Evolutionary conservation across 179 eudicot species (phyloP).

Genomic region (Amaranthus tricolor): DNA sequence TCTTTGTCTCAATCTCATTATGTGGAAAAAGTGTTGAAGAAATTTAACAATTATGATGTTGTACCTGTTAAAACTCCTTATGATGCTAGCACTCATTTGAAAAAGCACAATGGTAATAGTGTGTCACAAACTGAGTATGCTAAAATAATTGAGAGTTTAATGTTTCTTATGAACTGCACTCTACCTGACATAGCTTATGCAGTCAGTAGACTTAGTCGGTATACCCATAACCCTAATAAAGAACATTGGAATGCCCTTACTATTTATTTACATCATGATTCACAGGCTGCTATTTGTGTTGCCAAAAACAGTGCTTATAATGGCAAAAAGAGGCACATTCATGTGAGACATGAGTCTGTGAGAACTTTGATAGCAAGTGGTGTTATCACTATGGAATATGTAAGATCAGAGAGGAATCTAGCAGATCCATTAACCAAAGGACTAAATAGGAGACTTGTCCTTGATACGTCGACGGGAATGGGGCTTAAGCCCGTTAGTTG

Average conservation of each 20-base stretch:
- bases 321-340: not conserved
- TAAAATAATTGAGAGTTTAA: not conserved
- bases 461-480: not conserved
- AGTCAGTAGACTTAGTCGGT: not conserved
- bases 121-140: slow-evolving; percentile 14
- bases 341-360: not conserved
- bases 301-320: not conserved
- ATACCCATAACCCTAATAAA: not conserved
- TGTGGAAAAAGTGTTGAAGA: not conserved
- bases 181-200: slow-evolving; percentile 10
- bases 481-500: not conserved
- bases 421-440: not conserved
- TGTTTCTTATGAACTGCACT: slow-evolving; percentile 12
- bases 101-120: not conserved
- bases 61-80: slow-evolving; percentile 8
- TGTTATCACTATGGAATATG: not conserved
- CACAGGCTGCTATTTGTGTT: not conserved
- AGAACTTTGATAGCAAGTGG: not conserved
- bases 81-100: not conserved
- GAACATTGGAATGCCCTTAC: not conserved
- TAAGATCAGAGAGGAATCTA: not conserved
- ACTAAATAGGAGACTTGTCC: not conserved
- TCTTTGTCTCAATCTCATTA: slow-evolving; percentile 1
- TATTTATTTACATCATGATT: not conserved
- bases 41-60: not conserved